phyloP scores from a whole-genome alignment of 176 grass and related monocot genomes.

The Saccharum spontaneum region DNA sequence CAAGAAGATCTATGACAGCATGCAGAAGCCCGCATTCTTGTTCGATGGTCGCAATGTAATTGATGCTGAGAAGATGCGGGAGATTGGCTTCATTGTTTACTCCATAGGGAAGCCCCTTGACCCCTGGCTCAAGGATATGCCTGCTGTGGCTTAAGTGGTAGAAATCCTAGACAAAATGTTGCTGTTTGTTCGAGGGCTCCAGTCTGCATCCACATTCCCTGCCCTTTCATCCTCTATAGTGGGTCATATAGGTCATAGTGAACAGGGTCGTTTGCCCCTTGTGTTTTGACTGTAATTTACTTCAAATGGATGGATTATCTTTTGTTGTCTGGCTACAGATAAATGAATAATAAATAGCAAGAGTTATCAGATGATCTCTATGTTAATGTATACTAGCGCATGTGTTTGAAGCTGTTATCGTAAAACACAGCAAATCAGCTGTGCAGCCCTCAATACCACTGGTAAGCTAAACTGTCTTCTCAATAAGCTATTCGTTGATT shows the following conservation, averaged over 20 bases:
- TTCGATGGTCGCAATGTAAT: conserved; percentile 63
- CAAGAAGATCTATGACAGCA: conserved; percentile 60
- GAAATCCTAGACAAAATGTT: neutral
- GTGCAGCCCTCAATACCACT: neutral
- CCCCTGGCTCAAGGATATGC: conserved; percentile 69
- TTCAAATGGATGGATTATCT: neutral
- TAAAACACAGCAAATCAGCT: neutral
- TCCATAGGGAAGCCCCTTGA: conserved; percentile 68
- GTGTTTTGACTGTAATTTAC: conserved; percentile 13
- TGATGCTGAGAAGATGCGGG: conserved; percentile 46
- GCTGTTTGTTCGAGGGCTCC: neutral
- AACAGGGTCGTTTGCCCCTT: neutral
- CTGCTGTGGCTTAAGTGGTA: conserved; percentile 50
- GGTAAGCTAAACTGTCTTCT: neutral
- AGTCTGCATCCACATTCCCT: neutral
- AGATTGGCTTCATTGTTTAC: conserved; percentile 64
- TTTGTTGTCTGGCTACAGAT: conserved; percentile 14
- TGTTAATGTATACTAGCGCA: neutral
- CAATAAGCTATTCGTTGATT: neutral
- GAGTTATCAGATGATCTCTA: conserved; percentile 1
- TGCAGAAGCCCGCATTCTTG: conserved; percentile 65
- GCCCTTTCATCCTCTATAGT: neutral
- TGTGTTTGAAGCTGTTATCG: neutral
- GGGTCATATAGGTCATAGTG: too few relatives aligned
- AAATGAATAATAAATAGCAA: conserved; percentile 23